Base-by-base conservation (phyloP, 176 grass and related monocot species). In the Musa troglodytarum region DNA sequence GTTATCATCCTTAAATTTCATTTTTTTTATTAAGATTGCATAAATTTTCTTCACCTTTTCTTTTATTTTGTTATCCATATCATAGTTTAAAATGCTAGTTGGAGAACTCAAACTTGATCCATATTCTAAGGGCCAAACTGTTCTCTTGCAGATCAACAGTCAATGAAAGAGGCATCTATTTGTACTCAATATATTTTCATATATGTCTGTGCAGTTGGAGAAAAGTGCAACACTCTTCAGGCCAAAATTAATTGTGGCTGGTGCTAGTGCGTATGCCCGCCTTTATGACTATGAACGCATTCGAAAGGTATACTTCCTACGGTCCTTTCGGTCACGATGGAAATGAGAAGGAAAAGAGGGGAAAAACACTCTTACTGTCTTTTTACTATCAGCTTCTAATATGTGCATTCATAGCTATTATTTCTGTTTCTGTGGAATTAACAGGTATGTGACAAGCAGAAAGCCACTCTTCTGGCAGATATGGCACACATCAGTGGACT, bases 401-500 rank as follows among this genome's bases (percentile, higher is more conserved):
- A 1, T n/a, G 1, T 17, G 5, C 6, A 49, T 69, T 16, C 10
- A 2, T 50, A 13, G 2, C 22, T 52, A 19, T 6, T 74, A 1
- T 17, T 29, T 53, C 53, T 49, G 64, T 8, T 70, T n/a, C 28
- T 86, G 52, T 79, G 22, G 11, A 21, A 75, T 82, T 79, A 63
- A 77, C 82, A 99, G 95, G 78, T 99, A 75, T 94, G 90, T 59
- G 83, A 94, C 86, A 94, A 99, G 75, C 90, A 94, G 79, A 94
- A 94, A 79, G 95, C 95, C 57, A 61, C 94, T 80, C 91, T 99
- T 83, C 82, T 99, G 50, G 91, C 91, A 74, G 95, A 99, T 69
- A 99, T 99, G 95, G 95, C 95, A 76, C 95, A 94, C 80, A 99
- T 99, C 69, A 99, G 95, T 81, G 95, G 95, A 54, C 86, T 94